These are phyloP conservation scores for Pseudotsuga menziesii DNA, from an alignment of 75 land plant species.

Conservation along the genomic window DNA sequence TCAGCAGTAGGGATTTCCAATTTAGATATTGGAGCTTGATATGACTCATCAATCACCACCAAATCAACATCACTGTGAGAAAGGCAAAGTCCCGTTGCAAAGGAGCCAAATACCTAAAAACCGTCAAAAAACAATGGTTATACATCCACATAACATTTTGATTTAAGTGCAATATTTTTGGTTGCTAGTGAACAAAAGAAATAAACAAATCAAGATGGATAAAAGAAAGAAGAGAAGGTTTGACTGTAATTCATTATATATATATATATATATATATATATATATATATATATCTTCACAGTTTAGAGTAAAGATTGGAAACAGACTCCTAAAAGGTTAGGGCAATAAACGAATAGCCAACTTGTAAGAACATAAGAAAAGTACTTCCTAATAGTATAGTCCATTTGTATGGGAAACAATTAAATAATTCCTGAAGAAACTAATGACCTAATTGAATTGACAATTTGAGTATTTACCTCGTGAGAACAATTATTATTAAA, in stretches of 20 bases:
- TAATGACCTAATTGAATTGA: not conserved
- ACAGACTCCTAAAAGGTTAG: not conserved
- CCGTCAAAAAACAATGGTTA: not conserved
- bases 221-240: no score
- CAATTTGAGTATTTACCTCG: not conserved
- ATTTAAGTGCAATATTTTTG: no score
- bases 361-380: not conserved
- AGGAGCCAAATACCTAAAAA: constrained; percentile 44
- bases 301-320: no score
- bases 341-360: not conserved
- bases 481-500: not conserved
- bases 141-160: no score
- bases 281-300: no score
- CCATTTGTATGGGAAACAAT: not conserved
- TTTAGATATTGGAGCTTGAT: not conserved
- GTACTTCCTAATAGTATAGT: not conserved
- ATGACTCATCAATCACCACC: constrained; percentile 32
- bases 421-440: not conserved
- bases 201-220: no score
- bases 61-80: constrained; percentile 48
- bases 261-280: no score
- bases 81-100: constrained; percentile 47
- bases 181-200: no score
- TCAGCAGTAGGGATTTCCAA: constrained; percentile 14
- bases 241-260: no score